phyloP scores from a whole-genome alignment of 768 basidiomycete species.

The Tricholoma furcatifolium region DNA sequence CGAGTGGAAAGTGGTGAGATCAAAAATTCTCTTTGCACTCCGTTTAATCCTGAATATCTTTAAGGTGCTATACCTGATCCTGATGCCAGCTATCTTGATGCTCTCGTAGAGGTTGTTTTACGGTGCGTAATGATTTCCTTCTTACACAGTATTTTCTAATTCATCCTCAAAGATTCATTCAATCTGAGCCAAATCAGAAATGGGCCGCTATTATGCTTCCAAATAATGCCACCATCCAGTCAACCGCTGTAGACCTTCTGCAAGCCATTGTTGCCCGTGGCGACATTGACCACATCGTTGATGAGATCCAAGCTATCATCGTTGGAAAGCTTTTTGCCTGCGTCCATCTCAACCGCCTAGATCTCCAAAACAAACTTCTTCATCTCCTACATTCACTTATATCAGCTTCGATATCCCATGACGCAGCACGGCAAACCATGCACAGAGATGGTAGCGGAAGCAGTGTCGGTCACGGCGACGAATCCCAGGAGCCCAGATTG shows the following conservation, averaged over 20 bases:
- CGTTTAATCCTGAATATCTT: conserved; percentile 12
- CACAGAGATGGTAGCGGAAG: conserved; percentile 30
- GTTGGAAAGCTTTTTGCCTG: conserved; percentile 74
- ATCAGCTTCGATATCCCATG: conserved; percentile 51
- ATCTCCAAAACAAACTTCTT: conserved; percentile 91
- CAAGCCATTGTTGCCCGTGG: conserved; percentile 82
- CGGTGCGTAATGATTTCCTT: conserved; percentile 43
- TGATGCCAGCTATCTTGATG: conserved; percentile 74
- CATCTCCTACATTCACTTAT: conserved; percentile 88
- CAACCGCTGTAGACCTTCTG: conserved; percentile 74
- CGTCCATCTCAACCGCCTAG: conserved; percentile 67
- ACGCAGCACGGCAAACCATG: conserved; percentile 27
- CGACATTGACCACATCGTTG: conserved; percentile 65
- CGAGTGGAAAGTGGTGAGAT: conserved; percentile 59
- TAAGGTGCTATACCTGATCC: conserved; percentile 40
- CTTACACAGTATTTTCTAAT: neutral
- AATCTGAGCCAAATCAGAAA: conserved; percentile 66
- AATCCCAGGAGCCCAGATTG: conserved; percentile 26
- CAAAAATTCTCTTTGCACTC: neutral
- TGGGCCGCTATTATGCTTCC: conserved; percentile 53
- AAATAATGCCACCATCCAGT: conserved; percentile 66
- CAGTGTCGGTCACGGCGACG: conserved; percentile 33
- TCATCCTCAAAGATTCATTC: conserved; percentile 55
- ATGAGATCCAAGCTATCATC: conserved; percentile 67
- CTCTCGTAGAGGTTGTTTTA: conserved; percentile 69